Base-by-base conservation (phyloP, 1,284 basidiomycete genomes). In the Cutaneotrichosporon sp. region DNA sequence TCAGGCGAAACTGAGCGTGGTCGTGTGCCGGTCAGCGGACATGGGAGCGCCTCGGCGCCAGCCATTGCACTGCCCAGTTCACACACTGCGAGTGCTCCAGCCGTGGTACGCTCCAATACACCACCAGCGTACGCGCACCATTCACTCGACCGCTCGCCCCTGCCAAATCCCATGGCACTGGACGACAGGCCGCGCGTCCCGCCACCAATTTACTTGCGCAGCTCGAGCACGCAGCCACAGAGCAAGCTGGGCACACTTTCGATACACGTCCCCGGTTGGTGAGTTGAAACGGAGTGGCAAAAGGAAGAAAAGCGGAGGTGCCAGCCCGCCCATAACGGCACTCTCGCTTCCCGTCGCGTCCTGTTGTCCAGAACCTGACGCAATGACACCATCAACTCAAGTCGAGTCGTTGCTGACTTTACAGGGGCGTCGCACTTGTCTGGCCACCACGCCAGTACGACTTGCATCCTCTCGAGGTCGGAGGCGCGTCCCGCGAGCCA, bases 241-340 rank as follows among this genome's bases (percentile, higher is more conserved):
- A 63, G 58, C 36, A 59, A 47, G 9, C 62, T 62, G 20, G 70
- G 70, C 0, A 41, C 40, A 0, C 45, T 72, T 35, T 64, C 62
- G 47, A 69, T 72, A 4, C 68, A 70, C 54, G 60, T 72, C 9
- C 69, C 69, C 7, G 65, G 65, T 46, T 72, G 68, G 69, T 71
- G 50, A 56, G 68, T 65, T 10, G 26, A 38, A 37, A 47, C 35
- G 23, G 10, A 8, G n/a, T n/a, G 26, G 26, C 26, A 30, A 30
- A 30, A 36, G 33, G 8, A 5, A 10, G 33, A 20, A 3, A 20
- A 23, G 20, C 12, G 4, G 40, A 10, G 21, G 40, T 22, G 14
- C 14, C 21, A 23, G 12, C 12, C 20, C 20, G 20, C 3, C 4
- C 3, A 21, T 41, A 14, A 15, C 21, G 13, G 33, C 44, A 18